phyloP scores from a whole-genome alignment of 1,284 basidiomycete species.

The Cryptococcus floricola region DNA sequence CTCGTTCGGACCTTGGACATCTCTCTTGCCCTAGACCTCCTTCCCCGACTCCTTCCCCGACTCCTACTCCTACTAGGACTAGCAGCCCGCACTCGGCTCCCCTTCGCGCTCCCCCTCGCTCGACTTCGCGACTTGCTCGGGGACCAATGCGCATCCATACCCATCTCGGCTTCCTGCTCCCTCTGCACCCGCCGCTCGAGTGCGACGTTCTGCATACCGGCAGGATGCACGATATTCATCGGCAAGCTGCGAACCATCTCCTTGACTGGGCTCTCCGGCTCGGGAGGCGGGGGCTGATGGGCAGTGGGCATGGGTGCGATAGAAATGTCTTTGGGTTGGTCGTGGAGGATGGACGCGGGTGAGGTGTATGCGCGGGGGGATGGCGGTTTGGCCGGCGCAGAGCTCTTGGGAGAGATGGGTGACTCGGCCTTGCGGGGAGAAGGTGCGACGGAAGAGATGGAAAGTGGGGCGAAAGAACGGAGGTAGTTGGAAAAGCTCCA shows the following conservation, averaged over 20 bases:
- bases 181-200: conserved; percentile 16
- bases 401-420: not conserved
- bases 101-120: not conserved
- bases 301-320: conserved; percentile 21
- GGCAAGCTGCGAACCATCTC: conserved; percentile 42
- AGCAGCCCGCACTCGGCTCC: not conserved
- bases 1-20: conserved; percentile 1
- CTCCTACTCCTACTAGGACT: not conserved
- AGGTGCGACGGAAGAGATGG: conserved; percentile 22
- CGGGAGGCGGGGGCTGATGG: conserved; percentile 10
- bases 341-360: conserved; percentile 1
- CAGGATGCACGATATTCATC: conserved; percentile 40
- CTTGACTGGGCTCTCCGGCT: conserved; percentile 12
- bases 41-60: not conserved
- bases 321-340: not conserved
- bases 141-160: conserved; percentile 1
- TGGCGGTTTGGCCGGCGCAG: not conserved
- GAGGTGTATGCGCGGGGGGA: not conserved
- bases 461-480: conserved; percentile 39
- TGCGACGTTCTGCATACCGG: conserved; percentile 14
- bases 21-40: conserved; percentile 1
- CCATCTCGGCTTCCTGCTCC: conserved; percentile 1
- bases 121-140: not conserved
- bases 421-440: not conserved
- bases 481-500: conserved; percentile 41